These are phyloP conservation scores for Asterella californica DNA, from an alignment of 225 moss, liverwort and hornwort genomes.

Conservation along the genomic window DNA sequence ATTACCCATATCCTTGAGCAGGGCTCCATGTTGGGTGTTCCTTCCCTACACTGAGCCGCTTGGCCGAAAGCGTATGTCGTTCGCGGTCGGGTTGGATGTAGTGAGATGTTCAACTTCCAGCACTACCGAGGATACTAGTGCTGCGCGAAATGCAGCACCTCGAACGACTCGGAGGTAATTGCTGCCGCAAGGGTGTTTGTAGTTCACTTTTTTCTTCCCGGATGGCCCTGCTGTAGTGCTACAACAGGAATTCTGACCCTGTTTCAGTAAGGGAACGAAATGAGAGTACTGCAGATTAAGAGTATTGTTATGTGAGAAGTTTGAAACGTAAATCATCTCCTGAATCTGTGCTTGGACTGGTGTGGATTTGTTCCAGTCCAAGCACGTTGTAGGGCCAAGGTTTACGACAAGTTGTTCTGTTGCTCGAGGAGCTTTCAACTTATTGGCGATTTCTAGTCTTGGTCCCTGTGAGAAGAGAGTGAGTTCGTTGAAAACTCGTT, in stretches of 20 bases:
- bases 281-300: too few species aligned
- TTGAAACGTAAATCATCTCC: too few species aligned
- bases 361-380: not conserved
- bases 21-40: conserved; percentile 30
- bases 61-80: conserved; percentile 18
- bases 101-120: conserved; percentile 42
- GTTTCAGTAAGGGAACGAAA: not conserved
- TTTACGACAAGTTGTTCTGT: too few species aligned
- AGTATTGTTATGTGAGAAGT: too few species aligned
- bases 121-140: conserved; percentile 36
- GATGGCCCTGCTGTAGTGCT: not conserved
- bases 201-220: not conserved
- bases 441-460: not conserved
- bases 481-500: not conserved
- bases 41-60: conserved; percentile 18
- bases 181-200: not conserved
- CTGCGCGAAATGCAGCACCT: conserved; percentile 25
- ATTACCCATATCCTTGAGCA: not conserved
- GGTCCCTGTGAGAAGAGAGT: not conserved
- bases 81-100: conserved; percentile 19
- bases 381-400: too few species aligned
- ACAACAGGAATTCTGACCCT: not conserved
- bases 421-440: not conserved
- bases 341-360: not conserved
- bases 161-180: conserved; percentile 32